Evolutionary conservation across 2,329 filamentous ascomycete genomes (phyloP).

Genomic region (Penicillium sp.): DNA sequence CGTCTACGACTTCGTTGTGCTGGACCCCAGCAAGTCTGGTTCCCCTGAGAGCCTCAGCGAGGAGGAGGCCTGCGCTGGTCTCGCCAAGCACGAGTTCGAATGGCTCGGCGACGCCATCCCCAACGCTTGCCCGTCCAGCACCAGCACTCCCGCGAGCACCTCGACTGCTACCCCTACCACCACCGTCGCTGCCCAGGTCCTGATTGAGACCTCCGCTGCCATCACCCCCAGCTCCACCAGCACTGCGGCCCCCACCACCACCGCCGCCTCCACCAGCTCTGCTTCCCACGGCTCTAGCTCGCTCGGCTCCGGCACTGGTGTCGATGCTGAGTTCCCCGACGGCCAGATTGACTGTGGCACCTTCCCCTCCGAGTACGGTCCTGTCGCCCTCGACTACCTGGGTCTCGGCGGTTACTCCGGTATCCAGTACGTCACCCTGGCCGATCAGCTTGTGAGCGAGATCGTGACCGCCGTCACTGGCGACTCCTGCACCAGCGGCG

Average conservation of each 20-base stretch:
- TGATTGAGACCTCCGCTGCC: conserved; percentile 53
- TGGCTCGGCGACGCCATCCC: conserved; percentile 67
- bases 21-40: conserved; percentile 55
- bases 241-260: conserved; percentile 22
- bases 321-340: conserved; percentile 72
- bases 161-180: conserved; percentile 28
- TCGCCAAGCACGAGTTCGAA: conserved; percentile 65
- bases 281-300: conserved; percentile 27
- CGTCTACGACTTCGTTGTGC: conserved; percentile 71
- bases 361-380: conserved; percentile 82
- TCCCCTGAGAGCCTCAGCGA: conserved; percentile 25
- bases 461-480: conserved; percentile 67
- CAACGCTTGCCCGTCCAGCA: conserved; percentile 50
- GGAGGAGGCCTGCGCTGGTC: conserved; percentile 68
- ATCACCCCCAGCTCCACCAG: conserved; percentile 32
- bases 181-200: conserved; percentile 47
- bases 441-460: conserved; percentile 60
- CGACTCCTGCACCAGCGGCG: conserved; percentile 60
- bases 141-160: conserved; percentile 24
- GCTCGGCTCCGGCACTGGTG: conserved; percentile 46
- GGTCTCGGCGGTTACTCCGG: conserved; percentile 75
- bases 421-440: conserved; percentile 66
- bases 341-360: conserved; percentile 68
- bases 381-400: conserved; percentile 69
- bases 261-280: conserved; percentile 27